These are phyloP conservation scores for Saxispiralis lemnorum DNA, from an alignment of 495 filamentous ascomycete species.

Conservation along the genomic window DNA sequence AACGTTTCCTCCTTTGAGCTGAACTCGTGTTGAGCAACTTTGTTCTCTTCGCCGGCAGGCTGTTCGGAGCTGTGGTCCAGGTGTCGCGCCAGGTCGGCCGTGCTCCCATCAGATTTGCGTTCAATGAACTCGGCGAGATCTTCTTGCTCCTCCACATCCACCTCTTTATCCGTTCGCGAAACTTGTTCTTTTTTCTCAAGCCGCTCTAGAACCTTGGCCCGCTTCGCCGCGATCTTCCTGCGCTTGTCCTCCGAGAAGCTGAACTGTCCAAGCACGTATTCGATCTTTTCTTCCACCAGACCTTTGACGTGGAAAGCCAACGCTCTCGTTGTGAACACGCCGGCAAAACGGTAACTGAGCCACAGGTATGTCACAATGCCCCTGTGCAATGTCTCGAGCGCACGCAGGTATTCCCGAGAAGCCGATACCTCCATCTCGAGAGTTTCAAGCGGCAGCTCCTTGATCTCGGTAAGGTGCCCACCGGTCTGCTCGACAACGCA, in stretches of 20 bases:
- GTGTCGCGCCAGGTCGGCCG: too few species aligned
- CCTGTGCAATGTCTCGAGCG: conserved; percentile 64
- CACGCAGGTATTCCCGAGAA: conserved; percentile 36
- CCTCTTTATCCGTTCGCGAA: too few species aligned
- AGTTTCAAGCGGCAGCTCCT: conserved; percentile 26
- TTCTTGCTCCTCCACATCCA: too few species aligned
- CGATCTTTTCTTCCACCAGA: conserved; percentile 62
- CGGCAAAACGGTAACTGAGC: conserved; percentile 54
- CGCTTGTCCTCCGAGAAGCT: conserved; percentile 7
- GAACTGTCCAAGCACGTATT: conserved; percentile 39
- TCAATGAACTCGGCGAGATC: too few species aligned
- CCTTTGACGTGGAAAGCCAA: conserved; percentile 67
- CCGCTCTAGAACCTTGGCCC: conserved; percentile 4
- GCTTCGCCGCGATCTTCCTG: conserved; percentile 10
- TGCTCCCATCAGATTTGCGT: too few species aligned
- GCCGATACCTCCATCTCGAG: conserved; percentile 21
- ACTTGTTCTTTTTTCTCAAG: too few species aligned
- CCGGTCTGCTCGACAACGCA: conserved; percentile 46
- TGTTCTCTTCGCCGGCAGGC: too few species aligned
- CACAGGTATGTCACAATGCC: conserved; percentile 71
- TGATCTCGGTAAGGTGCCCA: conserved; percentile 46
- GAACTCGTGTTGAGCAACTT: too few species aligned
- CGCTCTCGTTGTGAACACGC: conserved; percentile 59
- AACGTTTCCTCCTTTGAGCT: neutral
- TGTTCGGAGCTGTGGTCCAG: too few species aligned